Evolutionary conservation across 441 rosid species (phyloP).

Genomic region (Adansonia gregorii): DNA sequence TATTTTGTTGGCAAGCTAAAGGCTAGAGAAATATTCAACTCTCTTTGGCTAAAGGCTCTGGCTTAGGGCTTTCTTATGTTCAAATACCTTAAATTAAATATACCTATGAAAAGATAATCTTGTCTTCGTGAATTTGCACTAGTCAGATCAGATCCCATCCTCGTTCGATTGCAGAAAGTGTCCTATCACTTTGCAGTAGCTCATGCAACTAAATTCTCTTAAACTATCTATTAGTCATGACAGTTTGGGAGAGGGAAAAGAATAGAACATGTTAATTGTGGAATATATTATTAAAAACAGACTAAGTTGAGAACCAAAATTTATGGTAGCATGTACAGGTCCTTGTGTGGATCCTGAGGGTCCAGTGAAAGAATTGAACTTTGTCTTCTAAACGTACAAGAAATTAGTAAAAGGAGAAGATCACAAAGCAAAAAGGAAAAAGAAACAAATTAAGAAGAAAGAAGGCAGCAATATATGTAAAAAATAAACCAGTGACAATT

Average conservation of each 20-base stretch:
- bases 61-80: constrained; percentile 47
- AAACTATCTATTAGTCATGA: constrained; percentile 2
- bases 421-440: neutral
- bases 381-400: constrained; percentile 17
- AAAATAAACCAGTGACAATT: constrained; percentile 4
- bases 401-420: constrained; percentile 17
- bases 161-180: constrained; percentile 29
- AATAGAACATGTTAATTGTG: constrained; percentile 16
- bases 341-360: constrained; percentile 20
- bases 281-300: constrained; percentile 16
- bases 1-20: constrained; percentile 34
- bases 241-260: constrained; percentile 5
- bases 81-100: constrained; percentile 23
- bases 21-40: constrained; percentile 35
- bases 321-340: constrained; percentile 21
- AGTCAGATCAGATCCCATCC: constrained; percentile 42
- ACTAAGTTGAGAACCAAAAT: constrained; percentile 26
- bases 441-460: neutral
- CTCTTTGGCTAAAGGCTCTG: constrained; percentile 37
- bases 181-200: constrained; percentile 1
- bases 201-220: constrained; percentile 18
- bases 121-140: constrained; percentile 38
- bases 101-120: constrained; percentile 11
- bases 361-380: neutral
- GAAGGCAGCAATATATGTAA: neutral